Evolutionary conservation across 305 asterid genomes (phyloP).

Genomic region (Fraxinus floribunda): DNA sequence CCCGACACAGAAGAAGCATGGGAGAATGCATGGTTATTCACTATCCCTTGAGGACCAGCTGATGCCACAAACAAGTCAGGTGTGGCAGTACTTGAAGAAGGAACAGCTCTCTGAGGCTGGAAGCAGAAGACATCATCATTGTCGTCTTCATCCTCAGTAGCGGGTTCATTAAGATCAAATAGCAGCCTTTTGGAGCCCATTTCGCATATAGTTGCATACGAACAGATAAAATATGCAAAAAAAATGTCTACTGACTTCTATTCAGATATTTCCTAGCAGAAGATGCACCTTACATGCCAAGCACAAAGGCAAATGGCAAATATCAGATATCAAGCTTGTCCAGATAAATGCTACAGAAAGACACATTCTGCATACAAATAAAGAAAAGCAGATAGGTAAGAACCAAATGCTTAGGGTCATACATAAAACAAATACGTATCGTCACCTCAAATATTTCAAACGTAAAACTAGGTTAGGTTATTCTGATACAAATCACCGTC

Average conservation of each 20-base stretch:
- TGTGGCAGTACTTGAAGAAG: constrained; percentile 61
- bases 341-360: constrained; percentile 28
- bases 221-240: constrained; percentile 47
- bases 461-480: neutral
- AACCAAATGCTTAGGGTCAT: constrained; percentile 24
- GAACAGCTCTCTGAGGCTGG: constrained; percentile 92
- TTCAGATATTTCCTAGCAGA: constrained; percentile 39
- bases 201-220: constrained; percentile 64
- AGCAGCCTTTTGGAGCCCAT: constrained; percentile 92
- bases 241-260: constrained; percentile 37
- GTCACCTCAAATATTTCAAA: constrained; percentile 1
- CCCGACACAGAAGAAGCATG: constrained; percentile 96
- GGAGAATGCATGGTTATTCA: constrained; percentile 89
- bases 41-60: constrained; percentile 66
- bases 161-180: constrained; percentile 97
- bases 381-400: constrained; percentile 29
- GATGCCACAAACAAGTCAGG: constrained; percentile 63
- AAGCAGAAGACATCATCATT: constrained; percentile 57
- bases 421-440: neutral
- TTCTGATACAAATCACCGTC: neutral
- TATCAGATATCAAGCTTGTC: constrained; percentile 39
- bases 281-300: constrained; percentile 56
- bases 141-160: constrained; percentile 77
- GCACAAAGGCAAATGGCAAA: constrained; percentile 38
- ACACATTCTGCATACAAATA: constrained; percentile 47